These are phyloP conservation scores for Magnusiomyces paraingens DNA, from an alignment of 1,139 yeast genomes.

Conservation along the genomic window DNA sequence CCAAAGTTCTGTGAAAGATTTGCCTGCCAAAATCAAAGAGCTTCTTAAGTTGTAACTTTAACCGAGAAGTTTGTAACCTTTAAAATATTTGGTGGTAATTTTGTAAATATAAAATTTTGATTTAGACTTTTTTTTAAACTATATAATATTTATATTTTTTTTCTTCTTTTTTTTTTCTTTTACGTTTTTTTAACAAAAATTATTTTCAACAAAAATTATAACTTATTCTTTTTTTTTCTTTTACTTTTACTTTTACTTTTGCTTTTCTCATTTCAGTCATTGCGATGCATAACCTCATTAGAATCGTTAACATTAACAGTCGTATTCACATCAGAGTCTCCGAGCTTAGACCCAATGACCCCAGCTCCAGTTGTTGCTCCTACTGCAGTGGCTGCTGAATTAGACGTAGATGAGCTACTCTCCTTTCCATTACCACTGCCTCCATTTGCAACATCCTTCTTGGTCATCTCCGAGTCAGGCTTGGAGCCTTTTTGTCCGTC, in stretches of 20 bases:
- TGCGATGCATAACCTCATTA: constrained; percentile 18
- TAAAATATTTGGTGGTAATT: not conserved
- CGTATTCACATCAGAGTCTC: constrained; percentile 17
- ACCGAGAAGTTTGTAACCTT: not conserved
- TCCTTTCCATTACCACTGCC: too few relatives aligned
- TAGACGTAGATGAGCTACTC: too few relatives aligned
- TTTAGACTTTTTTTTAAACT: not conserved
- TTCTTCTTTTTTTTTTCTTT: constrained; percentile 6
- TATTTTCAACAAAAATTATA: not conserved
- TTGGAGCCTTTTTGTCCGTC: constrained; percentile 9
- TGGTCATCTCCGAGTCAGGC: too few relatives aligned
- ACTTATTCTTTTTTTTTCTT: not conserved
- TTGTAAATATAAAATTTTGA: not conserved
- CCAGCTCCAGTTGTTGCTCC: constrained; percentile 12
- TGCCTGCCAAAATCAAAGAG: not conserved
- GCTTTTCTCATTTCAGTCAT: constrained; percentile 14
- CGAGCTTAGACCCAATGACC: constrained; percentile 17
- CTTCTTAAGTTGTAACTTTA: not conserved
- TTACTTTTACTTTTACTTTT: not conserved
- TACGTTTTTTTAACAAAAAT: constrained; percentile 5
- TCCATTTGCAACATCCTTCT: too few relatives aligned
- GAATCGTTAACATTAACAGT: constrained; percentile 18
- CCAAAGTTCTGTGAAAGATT: not conserved
- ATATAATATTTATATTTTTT: not conserved
- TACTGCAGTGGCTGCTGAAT: constrained; percentile 1